Conservation (phyloP, 768 basidiomycete species). For the Lactarius hatsudake region DNA sequence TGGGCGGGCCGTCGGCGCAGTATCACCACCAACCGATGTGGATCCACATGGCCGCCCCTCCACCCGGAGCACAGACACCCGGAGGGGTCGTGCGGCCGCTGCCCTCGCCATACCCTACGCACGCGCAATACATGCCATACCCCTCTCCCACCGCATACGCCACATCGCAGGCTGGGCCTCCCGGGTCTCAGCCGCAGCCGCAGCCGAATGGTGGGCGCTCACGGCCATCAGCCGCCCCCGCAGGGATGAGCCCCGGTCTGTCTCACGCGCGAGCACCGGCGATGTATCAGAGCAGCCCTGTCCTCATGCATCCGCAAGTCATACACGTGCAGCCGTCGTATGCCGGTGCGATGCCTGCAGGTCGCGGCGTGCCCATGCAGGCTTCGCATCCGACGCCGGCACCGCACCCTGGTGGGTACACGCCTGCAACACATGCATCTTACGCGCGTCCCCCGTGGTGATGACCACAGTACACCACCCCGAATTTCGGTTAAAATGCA, state of each 20-base stretch:
- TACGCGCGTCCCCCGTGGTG: constrained; percentile 19
- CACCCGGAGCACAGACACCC: constrained; percentile 44
- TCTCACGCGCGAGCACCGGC: constrained; percentile 39
- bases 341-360: constrained; percentile 29
- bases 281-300: constrained; percentile 69
- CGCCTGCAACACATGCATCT: constrained; percentile 13
- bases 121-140: constrained; percentile 55
- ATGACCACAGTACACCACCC: neutral
- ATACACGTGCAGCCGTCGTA: constrained; percentile 37
- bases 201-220: constrained; percentile 40
- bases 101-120: constrained; percentile 60
- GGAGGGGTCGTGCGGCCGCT: constrained; percentile 54
- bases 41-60: constrained; percentile 46
- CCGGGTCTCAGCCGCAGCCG: constrained; percentile 37
- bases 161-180: constrained; percentile 42
- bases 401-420: constrained; percentile 21
- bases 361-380: constrained; percentile 42
- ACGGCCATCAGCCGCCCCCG: constrained; percentile 41
- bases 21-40: constrained; percentile 64
- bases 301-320: constrained; percentile 54
- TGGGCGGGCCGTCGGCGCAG: constrained; percentile 59
- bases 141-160: constrained; percentile 50
- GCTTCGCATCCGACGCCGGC: constrained; percentile 38
- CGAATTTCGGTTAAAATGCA: constrained; percentile 5
- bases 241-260: constrained; percentile 66